Evolutionary conservation across 1,139 yeast genomes (phyloP), one percentile per base, ranked within the genome.

Genomic region (Magnusiomyces ingens): DNA sequence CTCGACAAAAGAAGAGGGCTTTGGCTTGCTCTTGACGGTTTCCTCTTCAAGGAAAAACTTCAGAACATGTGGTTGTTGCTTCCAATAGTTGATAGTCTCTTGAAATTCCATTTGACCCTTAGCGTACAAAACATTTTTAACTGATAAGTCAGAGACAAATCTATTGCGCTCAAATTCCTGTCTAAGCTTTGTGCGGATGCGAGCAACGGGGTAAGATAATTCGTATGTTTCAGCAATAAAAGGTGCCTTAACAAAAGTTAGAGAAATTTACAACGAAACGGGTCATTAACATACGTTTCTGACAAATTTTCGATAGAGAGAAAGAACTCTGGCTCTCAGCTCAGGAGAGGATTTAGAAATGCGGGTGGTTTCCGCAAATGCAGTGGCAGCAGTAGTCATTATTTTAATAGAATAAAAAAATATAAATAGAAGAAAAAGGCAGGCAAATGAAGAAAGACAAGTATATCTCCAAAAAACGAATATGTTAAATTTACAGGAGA

Each of bases 31-130:
- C 55, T 60, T 56, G 26, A 70, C 61, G 17, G 60, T 63, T 54
- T 78, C 77, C 69, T 80, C 85, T 63, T 82, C 82, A 62, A 83
- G 87, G 64, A 87, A 87, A 73, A 82, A 87, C 72, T 85, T 82
- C 81, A 85, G 75, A 43, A 88, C 90, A 71, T 88, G 95, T 62
- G 93, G 81, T 66, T 81, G 84, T 74, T 88, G 95, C 71, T 88
- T 88, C 96, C 96, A 88, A 75, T 87, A 88, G 73, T 88, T 88
- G 64, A 85, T 77, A 66, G 87, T 78, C 68, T 88, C 96, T 68
- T 88, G 96, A 70, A 82, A 88, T 71, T 88, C 96, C 93, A 86
- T 86, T 65, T 86, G 93, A 6, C 94, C 95, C 74, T 85, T 85
- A 75, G 85, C 82, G 62, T 82, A 80, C 56, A 87, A 75, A 17